Percentiles rank a stretch among this genome's conserved stretches.
These are phyloP conservation scores for Rhipidocladum racemiflorum DNA, from an alignment of 176 grass and related monocot species.

Conservation along the genomic window DNA sequence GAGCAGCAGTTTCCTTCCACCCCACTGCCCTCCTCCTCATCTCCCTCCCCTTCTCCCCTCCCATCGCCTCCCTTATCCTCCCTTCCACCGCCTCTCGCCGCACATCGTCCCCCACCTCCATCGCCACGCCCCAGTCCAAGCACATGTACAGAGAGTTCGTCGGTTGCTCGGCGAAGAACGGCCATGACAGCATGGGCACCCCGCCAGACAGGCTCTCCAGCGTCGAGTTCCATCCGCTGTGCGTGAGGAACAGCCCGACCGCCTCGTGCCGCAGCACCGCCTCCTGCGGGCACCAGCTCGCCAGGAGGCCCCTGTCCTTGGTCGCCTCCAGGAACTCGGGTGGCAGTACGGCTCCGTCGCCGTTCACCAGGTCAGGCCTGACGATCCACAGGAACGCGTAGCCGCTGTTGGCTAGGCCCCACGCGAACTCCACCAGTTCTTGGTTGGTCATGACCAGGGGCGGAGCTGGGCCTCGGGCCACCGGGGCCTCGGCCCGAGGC, in stretches of 20 bases:
- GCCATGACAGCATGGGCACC: slow-evolving; percentile 34
- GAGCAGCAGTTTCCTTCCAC: slow-evolving; percentile 3
- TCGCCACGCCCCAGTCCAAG: slow-evolving; percentile 25
- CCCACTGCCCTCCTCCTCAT: slow-evolving; percentile 10
- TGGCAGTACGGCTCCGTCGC: background rate
- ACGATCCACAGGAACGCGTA: slow-evolving; percentile 8
- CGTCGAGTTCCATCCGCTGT: slow-evolving; percentile 82
- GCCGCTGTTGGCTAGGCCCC: slow-evolving; percentile 10
- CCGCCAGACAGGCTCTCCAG: slow-evolving; percentile 36
- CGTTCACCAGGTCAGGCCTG: background rate
- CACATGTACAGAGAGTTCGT: slow-evolving; percentile 7
- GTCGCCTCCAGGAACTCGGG: slow-evolving; percentile 8
- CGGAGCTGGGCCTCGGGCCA: too few species aligned
- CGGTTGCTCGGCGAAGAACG: slow-evolving; percentile 37
- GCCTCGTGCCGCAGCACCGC: slow-evolving; percentile 10
- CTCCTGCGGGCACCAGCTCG: slow-evolving; percentile 21
- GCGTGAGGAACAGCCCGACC: slow-evolving; percentile 28
- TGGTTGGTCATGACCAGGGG: background rate
- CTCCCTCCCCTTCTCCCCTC: slow-evolving; percentile 19
- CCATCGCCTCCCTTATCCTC: slow-evolving; percentile 32
- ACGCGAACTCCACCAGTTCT: slow-evolving; percentile 18
- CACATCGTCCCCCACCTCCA: slow-evolving; percentile 22
- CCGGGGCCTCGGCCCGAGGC: too few species aligned
- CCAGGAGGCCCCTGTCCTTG: background rate
- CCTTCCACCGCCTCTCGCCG: slow-evolving; percentile 9